Conservation (phyloP, 2,329 filamentous ascomycete species). For the Chaetomium olivaceum region DNA sequence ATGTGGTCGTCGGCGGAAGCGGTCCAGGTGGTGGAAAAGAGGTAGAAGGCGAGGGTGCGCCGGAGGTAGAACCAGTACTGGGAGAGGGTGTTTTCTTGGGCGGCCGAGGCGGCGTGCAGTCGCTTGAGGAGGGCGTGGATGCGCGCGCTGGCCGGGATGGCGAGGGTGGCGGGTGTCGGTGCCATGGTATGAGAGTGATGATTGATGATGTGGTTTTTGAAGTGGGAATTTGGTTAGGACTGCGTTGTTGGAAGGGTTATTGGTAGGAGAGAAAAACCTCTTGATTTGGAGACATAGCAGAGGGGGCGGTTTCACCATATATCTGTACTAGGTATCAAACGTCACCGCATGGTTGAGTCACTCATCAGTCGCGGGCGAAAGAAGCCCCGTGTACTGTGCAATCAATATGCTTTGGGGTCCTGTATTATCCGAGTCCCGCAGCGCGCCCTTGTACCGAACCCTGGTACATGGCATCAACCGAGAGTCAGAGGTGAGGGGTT, state of each 20-base stretch:
- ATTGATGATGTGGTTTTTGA: too few species aligned
- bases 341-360: not conserved
- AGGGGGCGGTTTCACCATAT: not conserved
- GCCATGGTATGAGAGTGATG: not conserved
- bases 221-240: too few species aligned
- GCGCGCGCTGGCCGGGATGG: constrained; percentile 10
- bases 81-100: constrained; percentile 15
- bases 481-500: not conserved
- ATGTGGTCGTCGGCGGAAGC: constrained; percentile 19
- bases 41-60: constrained; percentile 11
- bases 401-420: not conserved
- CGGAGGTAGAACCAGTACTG: constrained; percentile 19
- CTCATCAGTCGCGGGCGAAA: not conserved
- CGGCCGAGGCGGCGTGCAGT: constrained; percentile 16
- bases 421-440: not conserved
- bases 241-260: not conserved
- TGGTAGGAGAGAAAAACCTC: not conserved
- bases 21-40: constrained; percentile 11
- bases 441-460: not conserved
- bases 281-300: not conserved
- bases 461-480: not conserved
- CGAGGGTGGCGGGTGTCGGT: not conserved
- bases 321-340: not conserved
- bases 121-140: constrained; percentile 15
- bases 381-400: not conserved